A percentile compares a stretch with the other conserved stretches of the same genome.
phyloP scores from a whole-genome alignment of 78 protist species.

The Dictyostelium brefeldianum region DNA sequence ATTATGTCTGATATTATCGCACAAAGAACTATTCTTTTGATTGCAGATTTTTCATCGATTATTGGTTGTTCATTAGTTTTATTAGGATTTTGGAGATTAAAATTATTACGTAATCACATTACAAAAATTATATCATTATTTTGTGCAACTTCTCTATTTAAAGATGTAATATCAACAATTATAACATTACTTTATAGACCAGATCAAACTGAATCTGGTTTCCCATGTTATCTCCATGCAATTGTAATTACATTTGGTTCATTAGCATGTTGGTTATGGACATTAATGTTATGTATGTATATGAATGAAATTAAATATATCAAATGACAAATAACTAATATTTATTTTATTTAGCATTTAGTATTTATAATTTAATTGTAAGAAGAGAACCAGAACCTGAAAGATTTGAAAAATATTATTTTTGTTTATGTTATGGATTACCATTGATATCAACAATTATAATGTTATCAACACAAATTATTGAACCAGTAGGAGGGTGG shows the following conservation, averaged over 20 bases:
- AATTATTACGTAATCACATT: conserved; percentile 55
- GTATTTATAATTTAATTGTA: conserved; percentile 57
- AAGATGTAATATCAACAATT: conserved; percentile 27
- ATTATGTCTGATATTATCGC: conserved; percentile 26
- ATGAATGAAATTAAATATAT: background rate
- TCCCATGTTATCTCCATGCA: conserved; percentile 47
- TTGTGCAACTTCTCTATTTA: conserved; percentile 46
- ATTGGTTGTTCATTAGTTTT: conserved; percentile 39
- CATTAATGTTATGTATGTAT: conserved; percentile 38
- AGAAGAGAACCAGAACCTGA: conserved; percentile 64
- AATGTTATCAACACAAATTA: conserved; percentile 47
- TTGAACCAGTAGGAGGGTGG: conserved; percentile 49
- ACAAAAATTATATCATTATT: conserved; percentile 57
- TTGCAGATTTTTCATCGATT: conserved; percentile 71
- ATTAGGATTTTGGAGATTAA: conserved; percentile 69
- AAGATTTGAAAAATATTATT: conserved; percentile 46
- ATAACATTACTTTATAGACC: conserved; percentile 12
- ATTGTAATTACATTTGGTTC: conserved; percentile 51
- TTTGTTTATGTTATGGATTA: conserved; percentile 45
- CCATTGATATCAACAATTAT: conserved; percentile 44
- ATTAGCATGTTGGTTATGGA: conserved; percentile 70
- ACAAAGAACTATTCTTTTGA: conserved; percentile 2
- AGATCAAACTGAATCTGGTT: background rate
- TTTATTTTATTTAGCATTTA: conserved; percentile 22
- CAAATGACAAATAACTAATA: background rate